Evolutionary conservation across 768 basidiomycete genomes (phyloP), one percentile per base, ranked within the genome.

Genomic region (Kwoniella heveanensis): DNA sequence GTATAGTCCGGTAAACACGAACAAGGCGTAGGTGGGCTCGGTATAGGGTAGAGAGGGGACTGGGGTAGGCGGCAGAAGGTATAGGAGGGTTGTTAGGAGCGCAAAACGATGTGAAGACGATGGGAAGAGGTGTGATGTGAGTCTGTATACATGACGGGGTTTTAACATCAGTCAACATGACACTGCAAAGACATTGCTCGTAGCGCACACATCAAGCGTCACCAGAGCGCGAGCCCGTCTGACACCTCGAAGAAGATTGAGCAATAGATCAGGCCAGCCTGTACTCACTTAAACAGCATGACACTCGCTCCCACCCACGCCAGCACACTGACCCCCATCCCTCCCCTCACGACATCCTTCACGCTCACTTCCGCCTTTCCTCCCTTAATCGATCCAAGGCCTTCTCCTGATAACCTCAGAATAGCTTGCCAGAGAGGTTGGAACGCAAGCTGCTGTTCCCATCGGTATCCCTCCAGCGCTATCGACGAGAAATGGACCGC

Each of bases 381-480:
- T 17, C 48, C 39, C 30, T 44, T 36, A 26, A 60, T 17, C 10
- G 36, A 47, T 19, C 65, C 24, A 64, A 67, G 39, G 39, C 27
- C 37, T 44, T 63, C 26, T 52, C 80, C 54, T 56, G 62, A 57
- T 0, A 70, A 13, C 1, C 84, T 82, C 79, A 91, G 83, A 54
- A 89, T 53, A 12, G 81, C 71, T 2, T 90, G 85, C 25, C 85
- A 79, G 4, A 85, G 90, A 1, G 91, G 89, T 65, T 92, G 85
- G 79, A 92, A 98, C 0, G 95, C 95, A 85, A 90, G 90, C 67
- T 90, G 83, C 70, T 95, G 85, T 75, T 98, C 95, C 75, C 86
- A 87, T 0, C 66, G 64, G 68, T 88, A 84, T 9, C 85, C 84
- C 12, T 84, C 63, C 26, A 82, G 71, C 0, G 91, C 90, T 57